Evolutionary conservation across 1,284 basidiomycete species (phyloP), one percentile per base, ranked within the genome.

Genomic region (Heliocybe sulcata): DNA sequence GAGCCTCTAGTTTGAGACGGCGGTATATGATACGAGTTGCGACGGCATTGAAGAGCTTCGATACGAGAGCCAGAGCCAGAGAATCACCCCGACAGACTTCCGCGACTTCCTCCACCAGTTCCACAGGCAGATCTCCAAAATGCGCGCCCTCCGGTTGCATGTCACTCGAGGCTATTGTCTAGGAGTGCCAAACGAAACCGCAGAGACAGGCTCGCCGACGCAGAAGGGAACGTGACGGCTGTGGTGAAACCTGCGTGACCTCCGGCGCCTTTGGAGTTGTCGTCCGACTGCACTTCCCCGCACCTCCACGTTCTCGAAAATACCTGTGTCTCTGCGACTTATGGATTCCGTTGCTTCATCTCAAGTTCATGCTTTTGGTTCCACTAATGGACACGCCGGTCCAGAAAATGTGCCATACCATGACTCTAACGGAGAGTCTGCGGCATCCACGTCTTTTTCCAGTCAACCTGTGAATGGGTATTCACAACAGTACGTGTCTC

Each of bases 401-500:
- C 27, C n/a, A 8, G 27, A 14, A 16, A 45, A 47, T 22, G 53
- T 45, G 19, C 16, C 53, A 16, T 45, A 54, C 26, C 35, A 16
- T 27, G 52, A 38, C 26, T 25, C 23, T 16, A 25, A 49, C 20
- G 52, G 58, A 54, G 49, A 56, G 16, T 55, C 60, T 54, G 51
- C 53, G 33, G 50, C 57, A 57, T 62, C 56, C 26, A 35, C 67
- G 45, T 62, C 63, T 55, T 54, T 60, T 33, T 56, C 59, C 55
- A 57, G 54, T 55, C 60, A 65, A 53, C 47, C 47, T 49, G 23
- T 49, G 23, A 70, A 71, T 58, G 68, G 67, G 51, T 75, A 74
- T 64, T 65, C 73, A 55, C 72, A 42, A n/a, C 38, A 73, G 79
- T 81, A 61, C 72, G 80, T 71, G 11, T 52, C 50, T 47, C 31